Base-by-base conservation (phyloP, 495 filamentous ascomycete genomes). In the Thozetella sp. region DNA sequence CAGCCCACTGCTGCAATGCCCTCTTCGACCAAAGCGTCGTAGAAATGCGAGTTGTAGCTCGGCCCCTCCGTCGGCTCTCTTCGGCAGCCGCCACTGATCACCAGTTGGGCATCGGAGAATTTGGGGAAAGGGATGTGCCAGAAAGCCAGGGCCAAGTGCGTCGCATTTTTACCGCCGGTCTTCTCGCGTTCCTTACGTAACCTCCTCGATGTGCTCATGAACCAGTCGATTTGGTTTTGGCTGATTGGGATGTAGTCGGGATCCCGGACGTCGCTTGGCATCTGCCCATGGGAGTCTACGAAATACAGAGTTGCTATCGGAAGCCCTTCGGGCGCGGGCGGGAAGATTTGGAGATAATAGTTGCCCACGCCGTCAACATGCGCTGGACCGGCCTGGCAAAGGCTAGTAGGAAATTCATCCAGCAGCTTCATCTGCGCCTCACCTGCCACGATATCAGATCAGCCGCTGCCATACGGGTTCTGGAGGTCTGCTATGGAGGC, bases 151-250 rank as follows among this genome's bases (percentile, higher is more conserved):
- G 66, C 62, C 40, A 73, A 34, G 58, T 72, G 59, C 57, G 55
- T 60, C 46, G 23, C 53, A 34, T 63, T 66, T 50, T 67, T 24
- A 22, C 60, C 61, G 52, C 66, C 56, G 26, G 64, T 50, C 57
- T 70, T 62, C 46, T 67, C 55, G 55, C 71, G 69, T 25, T 52
- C 63, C 48, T 50, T 68, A 65, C 67, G 62, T 61, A 60, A 62
- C 58, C 63, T 59, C 63, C 72, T 67, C 25, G 64, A 73, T 58
- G 69, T 65, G 55, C 61, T 59, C 27, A 34, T 63, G 50, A 76
- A 76, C 74, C 71, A 75, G 55, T 71, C 61, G 55, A 76, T 76
- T 65, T 76, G 69, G 65, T 63, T 72, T 67, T 71, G 69, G 61
- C 69, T 68, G 62, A 76, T 73, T 58, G 51, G 57, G 45, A 72